Conservation (phyloP, 768 basidiomycete genomes). For the Russula emetica region DNA sequence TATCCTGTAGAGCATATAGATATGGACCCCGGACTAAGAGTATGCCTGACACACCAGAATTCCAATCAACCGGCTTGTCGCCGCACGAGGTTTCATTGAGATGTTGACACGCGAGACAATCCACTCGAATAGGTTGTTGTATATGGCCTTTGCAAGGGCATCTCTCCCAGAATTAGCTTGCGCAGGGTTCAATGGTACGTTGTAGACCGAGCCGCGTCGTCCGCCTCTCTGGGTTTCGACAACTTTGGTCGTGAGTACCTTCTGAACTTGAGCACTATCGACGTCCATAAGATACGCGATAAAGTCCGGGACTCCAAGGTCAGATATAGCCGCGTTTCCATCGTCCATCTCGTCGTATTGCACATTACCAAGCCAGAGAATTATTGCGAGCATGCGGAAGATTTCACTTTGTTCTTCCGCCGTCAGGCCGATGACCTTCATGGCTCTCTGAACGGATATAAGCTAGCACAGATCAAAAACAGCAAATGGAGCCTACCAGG, state of each 20-base stretch:
- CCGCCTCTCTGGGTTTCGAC: conserved; percentile 94
- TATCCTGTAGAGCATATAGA: conserved; percentile 55
- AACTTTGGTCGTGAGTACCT: conserved; percentile 77
- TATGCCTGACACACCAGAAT: conserved; percentile 59
- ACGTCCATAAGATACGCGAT: conserved; percentile 92
- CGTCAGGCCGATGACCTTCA: conserved; percentile 88
- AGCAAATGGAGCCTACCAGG: conserved; percentile 49
- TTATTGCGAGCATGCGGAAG: conserved; percentile 83
- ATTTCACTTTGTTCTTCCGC: conserved; percentile 86
- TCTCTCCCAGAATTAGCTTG: conserved; percentile 88
- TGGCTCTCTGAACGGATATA: conserved; percentile 62
- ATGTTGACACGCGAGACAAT: conserved; percentile 94
- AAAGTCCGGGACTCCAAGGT: conserved; percentile 90
- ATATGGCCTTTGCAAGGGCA: conserved; percentile 92
- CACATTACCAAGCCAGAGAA: conserved; percentile 96
- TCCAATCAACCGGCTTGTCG: conserved; percentile 79
- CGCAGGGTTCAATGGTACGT: conserved; percentile 89
- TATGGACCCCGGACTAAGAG: conserved; percentile 8
- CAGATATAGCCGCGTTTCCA: conserved; percentile 77
- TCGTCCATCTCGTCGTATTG: conserved; percentile 86
- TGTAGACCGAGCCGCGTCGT: conserved; percentile 91
- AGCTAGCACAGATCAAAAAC: conserved; percentile 1
- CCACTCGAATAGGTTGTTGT: conserved; percentile 99
- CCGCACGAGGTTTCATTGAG: conserved; percentile 85
- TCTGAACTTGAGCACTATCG: conserved; percentile 73